Evolutionary conservation across 2,329 filamentous ascomycete genomes (phyloP), one percentile per base, ranked within the genome.

Genomic region (Myrmaecium sp.): DNA sequence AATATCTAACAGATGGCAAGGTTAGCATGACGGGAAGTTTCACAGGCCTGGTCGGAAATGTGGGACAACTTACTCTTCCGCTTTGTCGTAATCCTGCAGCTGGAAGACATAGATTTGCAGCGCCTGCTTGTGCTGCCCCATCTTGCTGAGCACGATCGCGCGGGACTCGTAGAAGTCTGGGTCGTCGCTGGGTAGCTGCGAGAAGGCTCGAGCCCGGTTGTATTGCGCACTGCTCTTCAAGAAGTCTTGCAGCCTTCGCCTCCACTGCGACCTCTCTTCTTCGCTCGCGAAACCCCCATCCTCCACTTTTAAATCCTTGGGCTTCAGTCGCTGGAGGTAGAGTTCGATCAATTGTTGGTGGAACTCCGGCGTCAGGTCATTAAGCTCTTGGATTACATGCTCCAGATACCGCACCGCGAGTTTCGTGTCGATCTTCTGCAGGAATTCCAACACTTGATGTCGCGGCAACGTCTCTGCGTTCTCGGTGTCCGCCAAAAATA

Each of bases 91-190:
- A 48, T 93, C 76, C 38, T 78, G 60, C 49, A 98, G 69, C 49
- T 86, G 89, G 55, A 94, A 98, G 15, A 95, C 86, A 47, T 93
- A 98, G 27, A 98, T 93, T 46, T 89, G 78, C n/a, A 98, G 58
- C 0, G 89, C 89, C 52, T 95, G 83, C 46, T 82, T 84, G 55
- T 98, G 84, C 41, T 86, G 77, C 5, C 81, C 82, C 80, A 95
- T 93, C 40, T 89, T 91, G 51, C 81, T 83, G 20, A 95, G 68
- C 12, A 95, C 74, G 23, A 95, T 75, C 5, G 89, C 89, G 33
- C 86, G 74, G 2, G 82, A 73, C 48, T 95, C 86, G 49, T 78
- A 92, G 42, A 94, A 94, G 3, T 69, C 63, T 0, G 83, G 62
- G 47, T 94, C 82, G 41, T 93, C 79, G 32, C 72, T 64, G 5